Conservation (phyloP, 805 yeast species). For the Wickerhamiella azyma region DNA sequence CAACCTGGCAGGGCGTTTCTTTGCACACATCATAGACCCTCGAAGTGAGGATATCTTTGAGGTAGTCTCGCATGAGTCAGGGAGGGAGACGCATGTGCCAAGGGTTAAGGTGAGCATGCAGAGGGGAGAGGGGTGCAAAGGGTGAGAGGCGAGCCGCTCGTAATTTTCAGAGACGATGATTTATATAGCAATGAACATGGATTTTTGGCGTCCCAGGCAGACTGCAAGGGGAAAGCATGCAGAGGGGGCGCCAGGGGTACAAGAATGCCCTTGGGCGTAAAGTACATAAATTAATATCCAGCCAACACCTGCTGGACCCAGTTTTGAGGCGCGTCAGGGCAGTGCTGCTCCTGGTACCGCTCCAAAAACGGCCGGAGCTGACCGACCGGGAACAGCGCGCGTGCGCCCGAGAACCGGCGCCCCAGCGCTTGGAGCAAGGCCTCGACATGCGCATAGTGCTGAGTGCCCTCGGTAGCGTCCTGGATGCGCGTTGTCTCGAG, state of each 20-base stretch:
- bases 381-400: conserved; percentile 66
- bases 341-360: conserved; percentile 36
- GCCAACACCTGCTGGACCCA: conserved; percentile 29
- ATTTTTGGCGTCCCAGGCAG: too few relatives aligned
- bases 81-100: too few relatives aligned
- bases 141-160: too few relatives aligned
- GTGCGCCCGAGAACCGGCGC: conserved; percentile 48
- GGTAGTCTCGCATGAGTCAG: conserved; percentile 43
- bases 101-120: too few relatives aligned
- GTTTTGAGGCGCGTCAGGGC: conserved; percentile 29
- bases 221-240: too few relatives aligned
- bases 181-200: too few relatives aligned
- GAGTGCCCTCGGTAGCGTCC: conserved; percentile 19
- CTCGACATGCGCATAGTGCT: conserved; percentile 29
- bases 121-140: too few relatives aligned
- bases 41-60: conserved; percentile 78
- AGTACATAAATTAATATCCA: conserved; percentile 14
- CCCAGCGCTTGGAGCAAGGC: conserved; percentile 38
- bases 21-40: conserved; percentile 89
- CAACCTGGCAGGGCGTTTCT: conserved; percentile 74
- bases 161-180: too few relatives aligned
- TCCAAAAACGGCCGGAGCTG: conserved; percentile 54
- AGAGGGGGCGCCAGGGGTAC: too few relatives aligned
- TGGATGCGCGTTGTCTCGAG: conserved; percentile 37
- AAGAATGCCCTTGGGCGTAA: too few relatives aligned